These are phyloP conservation scores for Asterella californica DNA, from an alignment of 225 moss, liverwort and hornwort species.

Conservation along the genomic window DNA sequence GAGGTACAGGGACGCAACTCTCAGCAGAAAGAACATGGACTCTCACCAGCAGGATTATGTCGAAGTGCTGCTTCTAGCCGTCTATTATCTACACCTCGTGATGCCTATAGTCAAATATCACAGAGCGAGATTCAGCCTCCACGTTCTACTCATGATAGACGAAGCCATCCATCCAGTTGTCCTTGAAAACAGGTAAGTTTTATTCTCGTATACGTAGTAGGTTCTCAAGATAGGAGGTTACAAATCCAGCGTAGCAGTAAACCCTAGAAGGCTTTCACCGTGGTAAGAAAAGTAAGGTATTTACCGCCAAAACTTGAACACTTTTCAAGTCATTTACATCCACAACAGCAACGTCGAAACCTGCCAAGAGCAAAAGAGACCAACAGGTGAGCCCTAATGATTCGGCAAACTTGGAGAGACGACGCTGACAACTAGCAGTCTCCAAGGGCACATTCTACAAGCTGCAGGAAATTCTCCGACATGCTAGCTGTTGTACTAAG, in stretches of 20 bases:
- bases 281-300: not conserved
- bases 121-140: not conserved
- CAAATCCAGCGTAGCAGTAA: not conserved
- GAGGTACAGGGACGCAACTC: not conserved
- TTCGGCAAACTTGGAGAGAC: not conserved
- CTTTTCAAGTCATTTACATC: constrained; percentile 90
- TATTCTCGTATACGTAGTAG: not conserved
- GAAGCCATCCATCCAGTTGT: not conserved
- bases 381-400: not conserved
- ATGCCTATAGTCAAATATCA: constrained; percentile 36
- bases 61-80: constrained; percentile 40
- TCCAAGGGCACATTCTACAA: not conserved
- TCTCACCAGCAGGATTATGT: constrained; percentile 55
- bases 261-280: not conserved
- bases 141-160: not conserved
- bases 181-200: not conserved
- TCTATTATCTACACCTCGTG: constrained; percentile 44
- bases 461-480: too few species aligned
- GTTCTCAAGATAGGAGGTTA: too few species aligned
- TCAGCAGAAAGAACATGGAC: not conserved
- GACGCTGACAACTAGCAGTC: not conserved
- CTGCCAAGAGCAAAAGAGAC: constrained; percentile 34
- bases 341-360: constrained; percentile 83
- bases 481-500: not conserved
- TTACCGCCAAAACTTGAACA: constrained; percentile 87